Percentiles rank a stretch among this genome's conserved stretches.
Evolutionary conservation across 257 asterid species (phyloP).

Genomic region (Lycium ferocissimum): DNA sequence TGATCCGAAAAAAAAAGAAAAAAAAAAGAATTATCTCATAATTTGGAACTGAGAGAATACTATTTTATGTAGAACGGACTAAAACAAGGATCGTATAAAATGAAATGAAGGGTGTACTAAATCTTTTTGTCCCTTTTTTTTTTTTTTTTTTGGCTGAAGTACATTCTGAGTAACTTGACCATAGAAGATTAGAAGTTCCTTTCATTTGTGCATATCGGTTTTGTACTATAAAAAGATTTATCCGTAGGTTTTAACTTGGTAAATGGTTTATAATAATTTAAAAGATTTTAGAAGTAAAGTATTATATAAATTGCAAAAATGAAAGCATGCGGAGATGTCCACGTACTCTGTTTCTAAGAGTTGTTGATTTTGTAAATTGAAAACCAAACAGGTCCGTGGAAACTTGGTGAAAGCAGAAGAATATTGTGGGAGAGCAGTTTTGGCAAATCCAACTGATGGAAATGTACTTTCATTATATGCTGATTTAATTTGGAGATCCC

Average conservation of each 20-base stretch:
- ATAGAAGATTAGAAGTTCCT: not conserved
- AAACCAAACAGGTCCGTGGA: conserved; percentile 43
- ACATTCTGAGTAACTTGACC: not conserved
- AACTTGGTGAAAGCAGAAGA: conserved; percentile 55
- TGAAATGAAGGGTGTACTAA: no score
- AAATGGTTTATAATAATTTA: no score
- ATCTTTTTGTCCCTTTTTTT: not conserved
- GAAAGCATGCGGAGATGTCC: not conserved
- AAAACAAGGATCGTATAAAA: no score
- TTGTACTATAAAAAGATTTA: no score
- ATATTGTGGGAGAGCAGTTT: conserved; percentile 61
- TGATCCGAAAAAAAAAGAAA: no score
- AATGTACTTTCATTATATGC: conserved; percentile 52
- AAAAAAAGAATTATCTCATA: no score
- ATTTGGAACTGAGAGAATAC: no score
- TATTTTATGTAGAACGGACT: no score
- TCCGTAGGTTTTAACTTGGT: not conserved
- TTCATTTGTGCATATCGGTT: not conserved
- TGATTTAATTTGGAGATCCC: conserved; percentile 50
- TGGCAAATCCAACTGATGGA: conserved; percentile 53
- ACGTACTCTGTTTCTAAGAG: not conserved
- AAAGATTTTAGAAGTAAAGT: not conserved
- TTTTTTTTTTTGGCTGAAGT: not conserved
- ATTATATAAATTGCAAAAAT: not conserved
- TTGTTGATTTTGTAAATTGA: not conserved